Conservation (phyloP, 345 rosid species). For the Gossypium herbaceum region DNA sequence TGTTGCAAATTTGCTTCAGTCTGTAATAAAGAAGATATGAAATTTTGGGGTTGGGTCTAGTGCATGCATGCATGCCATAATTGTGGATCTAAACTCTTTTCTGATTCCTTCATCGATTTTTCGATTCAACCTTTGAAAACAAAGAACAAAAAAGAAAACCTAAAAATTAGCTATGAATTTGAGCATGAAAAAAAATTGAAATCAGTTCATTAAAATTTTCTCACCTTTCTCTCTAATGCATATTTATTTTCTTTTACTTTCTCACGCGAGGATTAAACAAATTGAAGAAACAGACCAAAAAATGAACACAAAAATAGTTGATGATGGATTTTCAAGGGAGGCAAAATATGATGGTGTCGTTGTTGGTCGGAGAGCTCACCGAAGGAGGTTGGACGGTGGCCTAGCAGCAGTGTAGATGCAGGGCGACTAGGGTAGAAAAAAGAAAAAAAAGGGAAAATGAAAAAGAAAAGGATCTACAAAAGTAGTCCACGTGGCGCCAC, state of each 20-base stretch:
- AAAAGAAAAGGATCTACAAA: too few relatives aligned
- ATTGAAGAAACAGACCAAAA: background rate
- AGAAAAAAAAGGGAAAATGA: too few relatives aligned
- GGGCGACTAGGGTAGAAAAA: too few relatives aligned
- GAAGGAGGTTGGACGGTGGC: too few relatives aligned
- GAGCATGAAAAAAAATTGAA: background rate
- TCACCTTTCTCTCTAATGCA: background rate
- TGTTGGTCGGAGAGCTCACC: too few relatives aligned
- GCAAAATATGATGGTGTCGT: too few relatives aligned
- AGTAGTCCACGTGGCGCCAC: too few relatives aligned
- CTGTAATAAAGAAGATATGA: too few relatives aligned
- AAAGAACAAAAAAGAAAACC: background rate
- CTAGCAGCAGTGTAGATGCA: too few relatives aligned
- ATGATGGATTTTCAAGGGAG: too few relatives aligned
- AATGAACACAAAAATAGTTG: background rate
- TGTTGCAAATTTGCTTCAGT: too few relatives aligned
- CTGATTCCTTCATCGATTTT: slow-evolving; percentile 37
- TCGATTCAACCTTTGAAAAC: background rate
- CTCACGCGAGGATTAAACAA: slow-evolving; percentile 7
- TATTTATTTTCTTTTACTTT: background rate
- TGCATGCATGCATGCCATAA: slow-evolving; percentile 96
- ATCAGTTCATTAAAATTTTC: slow-evolving; percentile 15
- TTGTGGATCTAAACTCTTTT: slow-evolving; percentile 72
- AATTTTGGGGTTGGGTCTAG: slow-evolving; percentile 44
- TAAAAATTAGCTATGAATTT: too few relatives aligned